These are phyloP conservation scores for Entophlyctis luteolus DNA, from an alignment of 192 early-diverging fungal species.

Conservation along the genomic window DNA sequence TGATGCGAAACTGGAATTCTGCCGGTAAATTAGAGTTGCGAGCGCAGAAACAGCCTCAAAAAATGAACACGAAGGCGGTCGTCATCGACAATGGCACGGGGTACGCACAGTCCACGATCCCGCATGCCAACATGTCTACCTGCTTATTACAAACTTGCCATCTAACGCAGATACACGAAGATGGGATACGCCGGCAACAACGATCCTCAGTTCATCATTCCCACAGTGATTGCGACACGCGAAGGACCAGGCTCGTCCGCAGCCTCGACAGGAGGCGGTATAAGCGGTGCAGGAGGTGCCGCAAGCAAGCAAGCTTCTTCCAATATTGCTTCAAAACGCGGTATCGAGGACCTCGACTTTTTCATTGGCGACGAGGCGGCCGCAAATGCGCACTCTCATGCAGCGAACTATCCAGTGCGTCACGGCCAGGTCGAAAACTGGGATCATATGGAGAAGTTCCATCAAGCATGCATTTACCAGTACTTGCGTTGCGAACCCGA, in stretches of 20 bases:
- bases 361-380: constrained; percentile 95
- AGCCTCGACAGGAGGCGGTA: constrained; percentile 12
- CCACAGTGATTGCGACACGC: constrained; percentile 83
- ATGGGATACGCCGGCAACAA: constrained; percentile 97
- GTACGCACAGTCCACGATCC: constrained; percentile 44
- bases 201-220: constrained; percentile 96
- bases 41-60: no score
- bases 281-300: background rate
- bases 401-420: constrained; percentile 85
- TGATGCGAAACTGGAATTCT: no score
- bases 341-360: constrained; percentile 96
- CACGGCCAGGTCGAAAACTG: constrained; percentile 99
- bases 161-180: constrained; percentile 77
- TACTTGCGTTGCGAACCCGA: constrained; percentile 98
- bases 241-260: constrained; percentile 50
- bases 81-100: constrained; percentile 99
- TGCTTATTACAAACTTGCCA: background rate
- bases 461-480: constrained; percentile 98
- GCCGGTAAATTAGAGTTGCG: no score
- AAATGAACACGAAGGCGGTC: constrained; percentile 55
- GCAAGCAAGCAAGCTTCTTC: constrained; percentile 25
- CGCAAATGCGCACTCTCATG: constrained; percentile 83
- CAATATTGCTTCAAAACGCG: constrained; percentile 89
- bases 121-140: background rate
- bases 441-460: constrained; percentile 99